phyloP scores from a whole-genome alignment of 805 yeast species.

The Pichia paraexigua region DNA sequence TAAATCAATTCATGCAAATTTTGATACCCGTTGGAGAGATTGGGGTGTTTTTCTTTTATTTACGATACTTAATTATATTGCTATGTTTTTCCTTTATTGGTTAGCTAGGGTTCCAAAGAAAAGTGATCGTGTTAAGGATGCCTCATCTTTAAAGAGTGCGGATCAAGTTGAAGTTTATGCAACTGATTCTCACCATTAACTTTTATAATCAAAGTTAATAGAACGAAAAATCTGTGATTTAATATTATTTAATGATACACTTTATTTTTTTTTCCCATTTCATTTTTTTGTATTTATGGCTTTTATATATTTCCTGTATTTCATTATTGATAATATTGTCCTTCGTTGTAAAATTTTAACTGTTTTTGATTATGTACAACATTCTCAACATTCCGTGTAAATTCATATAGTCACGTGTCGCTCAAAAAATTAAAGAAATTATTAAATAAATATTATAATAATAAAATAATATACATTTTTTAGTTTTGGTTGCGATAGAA shows the following conservation, averaged over 20 bases:
- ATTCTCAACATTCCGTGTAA: too few relatives aligned
- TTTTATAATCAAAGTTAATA: too few relatives aligned
- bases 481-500: not conserved
- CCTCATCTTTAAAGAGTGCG: slow-evolving; percentile 16
- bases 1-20: slow-evolving; percentile 34
- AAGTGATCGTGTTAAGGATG: slow-evolving; percentile 26
- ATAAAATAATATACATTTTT: too few relatives aligned
- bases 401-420: not conserved
- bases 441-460: too few relatives aligned
- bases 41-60: slow-evolving; percentile 48
- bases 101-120: slow-evolving; percentile 70
- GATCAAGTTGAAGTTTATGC: slow-evolving; percentile 3
- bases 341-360: too few relatives aligned
- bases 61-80: slow-evolving; percentile 34
- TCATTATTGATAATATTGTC: too few relatives aligned
- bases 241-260: too few relatives aligned
- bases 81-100: slow-evolving; percentile 38
- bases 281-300: not conserved
- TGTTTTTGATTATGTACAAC: too few relatives aligned
- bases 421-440: too few relatives aligned
- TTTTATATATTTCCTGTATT: too few relatives aligned
- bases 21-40: slow-evolving; percentile 52
- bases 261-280: not conserved
- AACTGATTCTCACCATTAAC: not conserved
- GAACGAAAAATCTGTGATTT: not conserved